Evolutionary conservation across 495 filamentous ascomycete species (phyloP).

Genomic region (Annulohypoxylon maeteangense): DNA sequence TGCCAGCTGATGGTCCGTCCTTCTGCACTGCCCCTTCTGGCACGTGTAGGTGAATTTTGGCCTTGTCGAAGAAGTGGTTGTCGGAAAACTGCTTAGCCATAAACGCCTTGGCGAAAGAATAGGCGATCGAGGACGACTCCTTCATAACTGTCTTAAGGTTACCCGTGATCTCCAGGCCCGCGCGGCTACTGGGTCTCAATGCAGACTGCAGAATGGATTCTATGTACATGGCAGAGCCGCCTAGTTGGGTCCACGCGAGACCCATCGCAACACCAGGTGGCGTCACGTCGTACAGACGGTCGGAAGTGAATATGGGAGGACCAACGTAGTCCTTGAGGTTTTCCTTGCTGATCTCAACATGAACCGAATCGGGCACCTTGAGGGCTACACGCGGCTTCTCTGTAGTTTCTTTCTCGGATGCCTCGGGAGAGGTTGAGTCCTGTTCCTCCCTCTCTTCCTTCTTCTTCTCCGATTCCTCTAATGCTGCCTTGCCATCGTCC

Average conservation of each 20-base stretch:
- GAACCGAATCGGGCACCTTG: slow-evolving; percentile 86
- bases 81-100: slow-evolving; percentile 85
- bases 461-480: slow-evolving; percentile 68
- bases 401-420: slow-evolving; percentile 51
- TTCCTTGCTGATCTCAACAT: slow-evolving; percentile 87
- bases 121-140: slow-evolving; percentile 92
- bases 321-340: slow-evolving; percentile 98
- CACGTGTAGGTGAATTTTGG: slow-evolving; percentile 94
- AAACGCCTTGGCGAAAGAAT: slow-evolving; percentile 92
- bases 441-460: slow-evolving; percentile 38
- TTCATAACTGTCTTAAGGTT: slow-evolving; percentile 98
- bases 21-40: slow-evolving; percentile 95
- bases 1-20: slow-evolving; percentile 86
- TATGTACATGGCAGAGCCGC: slow-evolving; percentile 94
- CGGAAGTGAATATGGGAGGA: slow-evolving; percentile 92
- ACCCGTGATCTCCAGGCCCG: slow-evolving; percentile 88
- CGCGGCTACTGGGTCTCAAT: slow-evolving; percentile 73
- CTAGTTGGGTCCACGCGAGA: slow-evolving; percentile 98
- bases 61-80: slow-evolving; percentile 96
- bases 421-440: slow-evolving; percentile 39
- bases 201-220: slow-evolving; percentile 93
- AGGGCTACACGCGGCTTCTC: slow-evolving; percentile 82
- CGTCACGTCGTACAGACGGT: slow-evolving; percentile 93
- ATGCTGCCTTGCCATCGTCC: slow-evolving; percentile 85
- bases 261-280: slow-evolving; percentile 99